Evolutionary conservation across 208 protist genomes (phyloP), one percentile per base, ranked within the genome.

Genomic region (Sergeia podlipaevii): DNA sequence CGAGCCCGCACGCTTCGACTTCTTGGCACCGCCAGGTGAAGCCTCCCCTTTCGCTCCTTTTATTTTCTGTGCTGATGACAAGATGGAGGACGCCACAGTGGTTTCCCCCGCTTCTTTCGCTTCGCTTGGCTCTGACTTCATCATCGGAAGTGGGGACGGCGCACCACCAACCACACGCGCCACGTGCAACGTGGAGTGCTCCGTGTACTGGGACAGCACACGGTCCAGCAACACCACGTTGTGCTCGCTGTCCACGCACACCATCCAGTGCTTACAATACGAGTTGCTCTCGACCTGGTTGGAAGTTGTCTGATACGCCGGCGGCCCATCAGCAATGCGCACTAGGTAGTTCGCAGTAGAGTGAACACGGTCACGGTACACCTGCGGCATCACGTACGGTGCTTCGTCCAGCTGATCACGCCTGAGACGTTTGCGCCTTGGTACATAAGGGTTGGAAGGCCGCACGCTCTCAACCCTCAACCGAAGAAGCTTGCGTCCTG

Each of bases 211-310:
- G 3, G 15, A 28, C 23, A 21, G 6, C 11, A 23, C 56, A n/a
- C 71, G 71, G 34, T 78, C 71, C n/a, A 74, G 38, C 53, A 78
- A 24, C 7, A 69, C 13, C 0, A 78, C 3, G 1, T 42, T 17
- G 26, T 78, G 72, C 15, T 13, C 7, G 41, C 53, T 55, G 39
- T 78, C 65, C 32, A 65, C 71, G 1, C n/a, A 57, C 8, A 78
- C 4, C 32, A 49, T 33, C 51, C 66, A 78, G 27, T 78, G 71
- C 38, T 59, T 57, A 10, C 39, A 60, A 59, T 70, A 70, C 28
- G 3, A 7, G 18, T 48, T 45, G 8, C 46, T 18, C 13, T 44
- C 52, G 6, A 54, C 60, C 43, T 60, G 55, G 8, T 26, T 59
- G 4, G 21, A 10, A 0, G 33, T 7, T 17, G 26, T 17, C 54